Evolutionary conservation across 2,329 filamentous ascomycete genomes (phyloP), one percentile per base, ranked within the genome.

Genomic region (Pyricularia pennisetigena): DNA sequence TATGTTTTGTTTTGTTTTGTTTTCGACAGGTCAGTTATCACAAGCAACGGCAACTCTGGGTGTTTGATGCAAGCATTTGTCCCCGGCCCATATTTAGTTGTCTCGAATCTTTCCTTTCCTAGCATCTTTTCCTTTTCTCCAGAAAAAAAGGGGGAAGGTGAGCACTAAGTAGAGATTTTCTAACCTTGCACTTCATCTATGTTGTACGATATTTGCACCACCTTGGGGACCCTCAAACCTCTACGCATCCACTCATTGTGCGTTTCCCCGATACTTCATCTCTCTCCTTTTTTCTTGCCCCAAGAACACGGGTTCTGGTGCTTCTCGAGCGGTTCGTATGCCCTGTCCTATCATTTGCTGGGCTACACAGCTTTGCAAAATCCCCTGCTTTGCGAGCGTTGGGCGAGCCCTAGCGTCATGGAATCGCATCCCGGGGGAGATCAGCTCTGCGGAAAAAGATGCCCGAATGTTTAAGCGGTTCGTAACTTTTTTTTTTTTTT

Each of bases 191-290:
- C 57, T 24, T 61, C 57, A 61, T 61, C 57, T 24, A 28, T 28
- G 57, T 61, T 61, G 57, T 61, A 61, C 57, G 23, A 61, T 61
- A 61, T 61, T 61, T 61, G 57, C 23, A 61, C 57, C 57, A 61
- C n/a, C 16, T 28, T 61, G 57, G 20, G 54, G 8, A n/a, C 41
- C 20, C 41, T 54, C 20, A 54, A 35, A 54, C 57, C 57, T 3
- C 57, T 61, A 28, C 57, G 7, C 24, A 26, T 24, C 57, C 57
- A 24, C 23, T 61, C n/a, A 61, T 61, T 26, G 23, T 61, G 23
- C 57, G 2, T 24, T 24, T n/a, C 54, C 2, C 57, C 57, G 28
- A 16, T 28, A 61, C 23, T 28, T 54, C 7, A 61, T 61, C 23
- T 61, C n/a, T 26, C 16, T 28, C 5, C 16, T 16, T 35, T 26